These are phyloP conservation scores for Atkinsonella hypoxylon DNA, from an alignment of 2,329 filamentous ascomycete genomes.

Conservation along the genomic window DNA sequence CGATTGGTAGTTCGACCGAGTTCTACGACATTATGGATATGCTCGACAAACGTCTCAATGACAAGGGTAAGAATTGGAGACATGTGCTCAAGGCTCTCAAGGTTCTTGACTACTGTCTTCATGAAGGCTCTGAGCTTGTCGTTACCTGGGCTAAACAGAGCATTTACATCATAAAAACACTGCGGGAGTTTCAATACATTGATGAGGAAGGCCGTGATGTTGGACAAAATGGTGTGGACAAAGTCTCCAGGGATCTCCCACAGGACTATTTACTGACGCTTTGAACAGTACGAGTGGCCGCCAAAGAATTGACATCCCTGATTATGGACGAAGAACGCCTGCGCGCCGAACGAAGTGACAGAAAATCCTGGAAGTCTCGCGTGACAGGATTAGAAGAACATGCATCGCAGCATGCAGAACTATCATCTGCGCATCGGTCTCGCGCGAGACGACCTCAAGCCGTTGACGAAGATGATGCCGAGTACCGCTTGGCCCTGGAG, in stretches of 20 bases:
- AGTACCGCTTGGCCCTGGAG: constrained; percentile 83
- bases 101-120: constrained; percentile 93
- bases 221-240: constrained; percentile 69
- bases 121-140: constrained; percentile 91
- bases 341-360: constrained; percentile 77
- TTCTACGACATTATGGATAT: constrained; percentile 99
- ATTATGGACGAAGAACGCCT: constrained; percentile 90
- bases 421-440: constrained; percentile 30
- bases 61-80: constrained; percentile 99
- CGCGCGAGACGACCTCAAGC: constrained; percentile 35
- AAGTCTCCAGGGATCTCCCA: constrained; percentile 20
- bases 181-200: constrained; percentile 92
- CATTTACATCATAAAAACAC: constrained; percentile 95
- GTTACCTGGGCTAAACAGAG: constrained; percentile 98
- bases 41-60: constrained; percentile 95
- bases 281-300: constrained; percentile 71
- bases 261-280: constrained; percentile 5
- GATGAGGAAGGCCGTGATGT: constrained; percentile 94
- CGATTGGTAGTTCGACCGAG: constrained; percentile 61
- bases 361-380: constrained; percentile 92
- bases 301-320: constrained; percentile 86
- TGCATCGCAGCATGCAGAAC: constrained; percentile 32
- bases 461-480: constrained; percentile 73
- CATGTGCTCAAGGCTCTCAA: constrained; percentile 97
- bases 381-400: constrained; percentile 88